Evolutionary conservation across 2,329 filamentous ascomycete genomes (phyloP).

Genomic region (Apiospora aurea): DNA sequence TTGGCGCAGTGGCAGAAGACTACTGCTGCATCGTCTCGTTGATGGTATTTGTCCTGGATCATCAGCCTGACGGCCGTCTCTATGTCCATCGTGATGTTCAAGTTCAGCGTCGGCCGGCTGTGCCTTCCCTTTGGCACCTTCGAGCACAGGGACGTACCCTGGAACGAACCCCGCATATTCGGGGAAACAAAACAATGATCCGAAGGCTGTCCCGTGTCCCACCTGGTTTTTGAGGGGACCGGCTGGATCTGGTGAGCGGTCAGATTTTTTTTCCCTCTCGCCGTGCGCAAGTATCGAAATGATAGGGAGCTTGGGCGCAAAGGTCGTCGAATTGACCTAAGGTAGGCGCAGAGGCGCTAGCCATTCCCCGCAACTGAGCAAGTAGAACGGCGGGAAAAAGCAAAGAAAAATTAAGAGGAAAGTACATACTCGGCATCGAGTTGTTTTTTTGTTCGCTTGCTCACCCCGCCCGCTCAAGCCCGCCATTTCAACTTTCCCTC

Average conservation of each 20-base stretch:
- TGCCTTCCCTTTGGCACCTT: not conserved
- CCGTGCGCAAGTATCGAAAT: not conserved
- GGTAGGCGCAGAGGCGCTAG: not conserved
- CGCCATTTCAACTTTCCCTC: constrained; percentile 23
- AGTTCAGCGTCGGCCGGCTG: not conserved
- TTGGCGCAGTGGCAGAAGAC: not conserved
- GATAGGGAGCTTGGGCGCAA: not conserved
- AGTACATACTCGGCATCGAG: constrained; percentile 8
- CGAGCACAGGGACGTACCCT: not conserved
- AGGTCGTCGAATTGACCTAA: not conserved
- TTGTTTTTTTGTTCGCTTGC: constrained; percentile 14
- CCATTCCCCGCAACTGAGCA: not conserved
- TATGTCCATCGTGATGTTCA: not conserved
- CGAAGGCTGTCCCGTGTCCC: not conserved
- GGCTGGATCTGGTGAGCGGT: constrained; percentile 6
- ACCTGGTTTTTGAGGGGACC: not conserved
- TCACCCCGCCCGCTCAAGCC: constrained; percentile 19
- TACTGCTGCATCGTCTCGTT: not conserved
- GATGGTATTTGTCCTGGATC: too few species aligned
- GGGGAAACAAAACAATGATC: constrained; percentile 16
- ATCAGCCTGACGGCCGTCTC: not conserved
- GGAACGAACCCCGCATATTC: constrained; percentile 3
- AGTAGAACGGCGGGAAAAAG: not conserved
- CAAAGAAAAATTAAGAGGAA: not conserved
- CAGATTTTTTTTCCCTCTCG: not conserved